Conservation (phyloP, 805 yeast genomes). For the Hyphopichia homilentoma region DNA sequence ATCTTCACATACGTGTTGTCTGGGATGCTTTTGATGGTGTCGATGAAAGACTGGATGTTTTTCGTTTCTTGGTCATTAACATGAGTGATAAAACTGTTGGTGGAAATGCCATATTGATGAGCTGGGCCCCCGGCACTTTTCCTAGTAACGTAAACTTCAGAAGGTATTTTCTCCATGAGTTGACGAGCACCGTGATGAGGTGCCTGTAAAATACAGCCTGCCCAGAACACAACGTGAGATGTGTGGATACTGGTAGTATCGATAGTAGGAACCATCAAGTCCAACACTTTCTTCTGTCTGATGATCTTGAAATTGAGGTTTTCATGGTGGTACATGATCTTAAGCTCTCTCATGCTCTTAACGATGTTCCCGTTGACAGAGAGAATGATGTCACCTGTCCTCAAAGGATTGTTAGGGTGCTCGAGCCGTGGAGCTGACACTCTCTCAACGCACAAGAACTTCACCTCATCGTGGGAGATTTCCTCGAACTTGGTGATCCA, state of each 20-base stretch:
- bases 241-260: slow-evolving; percentile 58
- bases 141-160: slow-evolving; percentile 77
- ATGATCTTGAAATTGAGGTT: slow-evolving; percentile 58
- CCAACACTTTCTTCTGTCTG: slow-evolving; percentile 63
- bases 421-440: slow-evolving; percentile 47
- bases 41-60: slow-evolving; percentile 63
- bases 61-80: slow-evolving; percentile 75
- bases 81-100: slow-evolving; percentile 85
- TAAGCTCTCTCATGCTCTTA: slow-evolving; percentile 64
- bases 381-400: slow-evolving; percentile 73
- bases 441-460: slow-evolving; percentile 68
- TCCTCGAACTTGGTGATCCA: slow-evolving; percentile 73
- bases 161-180: slow-evolving; percentile 70
- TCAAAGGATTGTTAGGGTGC: slow-evolving; percentile 31
- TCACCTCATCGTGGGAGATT: slow-evolving; percentile 60
- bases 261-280: slow-evolving; percentile 61
- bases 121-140: slow-evolving; percentile 84
- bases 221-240: slow-evolving; percentile 69
- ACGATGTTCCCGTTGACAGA: slow-evolving; percentile 65
- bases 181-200: slow-evolving; percentile 95
- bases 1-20: slow-evolving; percentile 80
- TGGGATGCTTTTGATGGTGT: slow-evolving; percentile 63
- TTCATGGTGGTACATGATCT: slow-evolving; percentile 42
- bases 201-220: slow-evolving; percentile 76
- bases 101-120: slow-evolving; percentile 69